Evolutionary conservation across 2,329 filamentous ascomycete genomes (phyloP), one percentile per base, ranked within the genome.

Genomic region (Penicillium sp.): DNA sequence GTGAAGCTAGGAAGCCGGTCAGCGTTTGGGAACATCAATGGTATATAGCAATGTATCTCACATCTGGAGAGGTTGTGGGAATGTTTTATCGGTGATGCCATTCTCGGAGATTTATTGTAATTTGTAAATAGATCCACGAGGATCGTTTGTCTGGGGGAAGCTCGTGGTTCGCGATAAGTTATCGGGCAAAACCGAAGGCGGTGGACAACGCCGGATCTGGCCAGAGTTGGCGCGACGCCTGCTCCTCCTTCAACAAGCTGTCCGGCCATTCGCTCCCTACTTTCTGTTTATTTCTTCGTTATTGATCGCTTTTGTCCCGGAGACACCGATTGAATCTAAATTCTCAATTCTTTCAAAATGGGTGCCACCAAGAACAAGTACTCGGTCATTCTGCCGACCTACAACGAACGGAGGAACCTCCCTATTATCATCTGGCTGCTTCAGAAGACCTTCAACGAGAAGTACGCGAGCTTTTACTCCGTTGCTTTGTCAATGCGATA

Each of bases 331-430:
- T 59, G 26, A 51, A 21, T 47, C 24, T 37, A 33, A 43, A 10
- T 53, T 27, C 29, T 13, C 39, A 19, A 43, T 42, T 19, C 22
- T 35, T 50, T 59, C 64, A 73, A 61, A 45, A 78, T 78, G 76
- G 62, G 60, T 13, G 61, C 67, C 54, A 64, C 75, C 49, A 79
- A 82, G 65, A 83, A 95, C 83, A 96, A 93, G 80, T 99, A 97
- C 84, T 96, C 93, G 66, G 89, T 99, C 74, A 93, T 99, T 73
- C 87, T 99, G 64, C 95, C 95, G 56, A 99, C 95, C 61, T 99
- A 96, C 86, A 98, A 99, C 77, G 95, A 99, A 85, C 91, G 95
- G 74, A 88, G 87, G 77, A 99, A 99, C 80, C 87, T 99, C 66
- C 95, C 95, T 70, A 95, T 99, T 75, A 91, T 98, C 74, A 86